phyloP scores from a whole-genome alignment of 2,329 filamentous ascomycete genomes.

The Aspergillus felis region DNA sequence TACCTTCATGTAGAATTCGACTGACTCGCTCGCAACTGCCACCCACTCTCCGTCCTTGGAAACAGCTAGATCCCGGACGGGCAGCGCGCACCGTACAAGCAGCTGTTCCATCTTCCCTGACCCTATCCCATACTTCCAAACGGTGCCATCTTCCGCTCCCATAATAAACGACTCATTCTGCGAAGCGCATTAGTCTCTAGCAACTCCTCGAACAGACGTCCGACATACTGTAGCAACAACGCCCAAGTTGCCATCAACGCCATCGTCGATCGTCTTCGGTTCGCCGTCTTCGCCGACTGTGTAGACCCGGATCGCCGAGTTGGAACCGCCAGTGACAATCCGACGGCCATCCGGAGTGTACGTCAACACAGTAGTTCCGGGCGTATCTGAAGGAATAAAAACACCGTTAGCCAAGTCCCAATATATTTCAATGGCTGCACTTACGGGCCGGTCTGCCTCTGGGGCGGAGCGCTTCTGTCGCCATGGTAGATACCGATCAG shows the following conservation, averaged over 20 bases:
- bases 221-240: slow-evolving; percentile 64
- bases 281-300: slow-evolving; percentile 89
- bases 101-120: slow-evolving; percentile 69
- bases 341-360: slow-evolving; percentile 87
- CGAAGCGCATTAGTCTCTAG: slow-evolving; percentile 4
- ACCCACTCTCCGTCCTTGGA: slow-evolving; percentile 81
- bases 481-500: slow-evolving; percentile 23
- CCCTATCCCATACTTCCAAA: slow-evolving; percentile 83
- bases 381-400: slow-evolving; percentile 57
- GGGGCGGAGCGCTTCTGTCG: slow-evolving; percentile 33
- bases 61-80: slow-evolving; percentile 79
- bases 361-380: slow-evolving; percentile 78
- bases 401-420: slow-evolving; percentile 5
- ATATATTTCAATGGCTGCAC: slow-evolving; percentile 17
- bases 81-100: slow-evolving; percentile 76
- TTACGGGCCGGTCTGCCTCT: slow-evolving; percentile 47
- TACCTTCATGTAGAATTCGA: slow-evolving; percentile 6
- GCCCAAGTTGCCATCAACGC: slow-evolving; percentile 77
- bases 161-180: slow-evolving; percentile 80
- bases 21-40: slow-evolving; percentile 88
- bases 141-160: slow-evolving; percentile 91
- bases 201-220: background rate
- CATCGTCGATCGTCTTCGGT: slow-evolving; percentile 87
- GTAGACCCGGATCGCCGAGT: slow-evolving; percentile 91
- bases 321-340: slow-evolving; percentile 86